Percentiles rank a stretch among this genome's conserved stretches.
Conservation (phyloP, 495 filamentous ascomycete genomes). For the Cairneyella variabilis region DNA sequence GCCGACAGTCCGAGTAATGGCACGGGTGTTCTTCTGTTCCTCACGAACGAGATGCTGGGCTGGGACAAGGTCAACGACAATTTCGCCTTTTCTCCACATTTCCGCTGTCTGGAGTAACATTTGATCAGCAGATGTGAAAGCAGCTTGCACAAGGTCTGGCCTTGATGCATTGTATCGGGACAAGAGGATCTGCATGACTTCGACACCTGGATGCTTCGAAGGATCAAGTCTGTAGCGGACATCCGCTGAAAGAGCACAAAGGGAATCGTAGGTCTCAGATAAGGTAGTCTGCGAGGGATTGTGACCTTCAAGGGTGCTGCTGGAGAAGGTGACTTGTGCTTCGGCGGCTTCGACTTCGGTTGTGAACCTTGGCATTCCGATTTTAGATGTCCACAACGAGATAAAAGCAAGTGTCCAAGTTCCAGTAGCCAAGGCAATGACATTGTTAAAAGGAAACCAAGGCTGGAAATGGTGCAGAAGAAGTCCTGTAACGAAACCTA, state of each 20-base stretch:
- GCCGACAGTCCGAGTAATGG: not conserved
- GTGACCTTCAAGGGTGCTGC: not conserved
- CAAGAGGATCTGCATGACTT: slow-evolving; percentile 34
- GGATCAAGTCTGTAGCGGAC: slow-evolving; percentile 23
- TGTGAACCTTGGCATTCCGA: not conserved
- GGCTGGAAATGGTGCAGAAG: slow-evolving; percentile 33
- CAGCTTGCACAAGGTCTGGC: not conserved
- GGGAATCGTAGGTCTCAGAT: slow-evolving; percentile 24
- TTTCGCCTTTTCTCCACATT: not conserved
- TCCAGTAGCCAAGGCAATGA: slow-evolving; percentile 46
- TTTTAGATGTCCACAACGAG: slow-evolving; percentile 30
- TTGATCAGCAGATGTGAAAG: not conserved
- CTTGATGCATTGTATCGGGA: not conserved
- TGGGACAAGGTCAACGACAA: slow-evolving; percentile 2
- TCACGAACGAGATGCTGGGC: not conserved
- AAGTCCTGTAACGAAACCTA: slow-evolving; percentile 47
- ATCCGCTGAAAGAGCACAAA: slow-evolving; percentile 8
- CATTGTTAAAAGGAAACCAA: slow-evolving; percentile 39
- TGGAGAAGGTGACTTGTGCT: not conserved
- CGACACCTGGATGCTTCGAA: slow-evolving; percentile 38
- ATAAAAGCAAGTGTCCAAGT: slow-evolving; percentile 52
- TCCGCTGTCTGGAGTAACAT: not conserved
- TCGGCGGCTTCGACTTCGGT: no score
- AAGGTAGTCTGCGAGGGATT: not conserved
- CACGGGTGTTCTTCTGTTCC: not conserved